phyloP scores from a whole-genome alignment of 306 rosid species.

The Quercus variabilis region DNA sequence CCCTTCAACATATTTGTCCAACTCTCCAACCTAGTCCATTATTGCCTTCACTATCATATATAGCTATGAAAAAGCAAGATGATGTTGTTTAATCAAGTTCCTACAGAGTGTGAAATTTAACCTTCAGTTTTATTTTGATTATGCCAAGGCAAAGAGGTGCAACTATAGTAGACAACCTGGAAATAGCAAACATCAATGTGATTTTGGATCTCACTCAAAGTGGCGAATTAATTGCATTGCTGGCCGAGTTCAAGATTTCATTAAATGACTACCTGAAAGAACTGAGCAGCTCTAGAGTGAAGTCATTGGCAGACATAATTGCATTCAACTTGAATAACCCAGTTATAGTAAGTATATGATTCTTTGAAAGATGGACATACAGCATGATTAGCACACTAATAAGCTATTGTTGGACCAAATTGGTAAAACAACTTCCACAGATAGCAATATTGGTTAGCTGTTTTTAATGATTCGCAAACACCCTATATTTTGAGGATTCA shows the following conservation, averaged over 20 bases:
- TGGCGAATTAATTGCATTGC: conserved; percentile 17
- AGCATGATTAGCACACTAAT: too few species aligned
- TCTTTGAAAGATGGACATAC: not conserved
- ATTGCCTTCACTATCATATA: not conserved
- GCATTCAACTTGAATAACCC: conserved; percentile 22
- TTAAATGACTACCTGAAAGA: conserved; percentile 24
- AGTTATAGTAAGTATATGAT: conserved; percentile 18
- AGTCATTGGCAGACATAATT: conserved; percentile 25
- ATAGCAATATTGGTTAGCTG: too few species aligned
- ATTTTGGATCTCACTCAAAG: conserved; percentile 11
- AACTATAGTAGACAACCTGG: conserved; percentile 24
- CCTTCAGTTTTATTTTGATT: not conserved
- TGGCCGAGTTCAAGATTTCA: conserved; percentile 27
- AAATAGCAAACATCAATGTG: conserved; percentile 21
- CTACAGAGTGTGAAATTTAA: too few species aligned
- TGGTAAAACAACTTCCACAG: too few species aligned
- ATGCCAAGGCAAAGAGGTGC: conserved; percentile 27
- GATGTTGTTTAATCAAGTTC: not conserved
- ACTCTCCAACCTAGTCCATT: not conserved
- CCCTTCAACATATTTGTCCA: not conserved
- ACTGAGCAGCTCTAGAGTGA: conserved; percentile 9
- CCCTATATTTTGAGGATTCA: too few species aligned
- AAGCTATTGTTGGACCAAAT: too few species aligned
- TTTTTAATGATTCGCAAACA: too few species aligned
- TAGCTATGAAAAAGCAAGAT: not conserved